Evolutionary conservation across 2,329 filamentous ascomycete species (phyloP), one percentile per base, ranked within the genome.

Genomic region (Chrysoporthe deuterocubensis): DNA sequence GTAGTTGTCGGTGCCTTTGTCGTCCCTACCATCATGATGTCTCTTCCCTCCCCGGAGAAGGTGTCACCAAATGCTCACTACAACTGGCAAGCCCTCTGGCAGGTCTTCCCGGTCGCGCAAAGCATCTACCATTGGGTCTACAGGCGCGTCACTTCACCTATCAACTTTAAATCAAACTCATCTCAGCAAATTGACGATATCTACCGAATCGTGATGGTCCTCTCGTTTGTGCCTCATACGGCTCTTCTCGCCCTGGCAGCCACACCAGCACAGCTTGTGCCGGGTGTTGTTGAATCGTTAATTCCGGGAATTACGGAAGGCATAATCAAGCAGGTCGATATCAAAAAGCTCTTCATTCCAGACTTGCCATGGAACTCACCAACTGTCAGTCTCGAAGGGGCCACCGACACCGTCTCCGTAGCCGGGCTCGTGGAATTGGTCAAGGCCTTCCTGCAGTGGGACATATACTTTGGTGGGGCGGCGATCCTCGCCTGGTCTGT

Each of bases 91-190:
- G 81, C 82, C 1, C 70, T 82, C 58, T 86, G 84, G 82, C 83
- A 86, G 70, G 75, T 79, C 4, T 86, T 84, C 75, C 83, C 84
- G 0, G 72, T 83, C 21, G 82, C 79, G 72, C 79, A 83, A 7
- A 78, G 78, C 3, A 62, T 83, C 13, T 70, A 81, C n/a, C 78
- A 81, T 5, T 76, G 72, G 2, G 26, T 75, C 1, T 71, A 79
- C 50, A 73, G 75, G 65, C 54, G 72, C 52, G 5, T 75, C 63
- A 59, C 65, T n/a, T 44, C 65, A 37, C 34, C 63, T 40, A 62
- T 59, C 52, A 58, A 21, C 26, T 58, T 34, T 3, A 65, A 59
- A 16, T 2, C 3, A 3, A 37, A 43, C 26, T 43, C 32, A 11
- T 43, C 62, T 7, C 26, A 52, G 32, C 60, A 32, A 9, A 8